phyloP scores from a whole-genome alignment of 768 basidiomycete genomes.

The Boletus pseudopeckii region DNA sequence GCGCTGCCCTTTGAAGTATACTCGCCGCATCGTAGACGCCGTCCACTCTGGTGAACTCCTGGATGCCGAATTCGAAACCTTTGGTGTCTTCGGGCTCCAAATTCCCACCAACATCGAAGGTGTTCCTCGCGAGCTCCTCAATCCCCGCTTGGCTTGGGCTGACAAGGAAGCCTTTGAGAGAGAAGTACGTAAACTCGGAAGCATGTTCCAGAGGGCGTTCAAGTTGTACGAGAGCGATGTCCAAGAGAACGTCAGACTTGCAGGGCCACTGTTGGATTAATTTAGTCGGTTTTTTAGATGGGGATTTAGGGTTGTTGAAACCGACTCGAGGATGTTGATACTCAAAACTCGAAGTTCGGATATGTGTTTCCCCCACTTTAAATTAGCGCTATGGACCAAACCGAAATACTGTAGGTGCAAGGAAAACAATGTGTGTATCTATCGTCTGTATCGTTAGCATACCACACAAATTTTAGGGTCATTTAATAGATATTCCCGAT shows the following conservation, averaged over 20 bases:
- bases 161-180: slow-evolving; percentile 87
- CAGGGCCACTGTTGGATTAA: slow-evolving; percentile 59
- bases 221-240: slow-evolving; percentile 88
- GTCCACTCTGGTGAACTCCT: slow-evolving; percentile 92
- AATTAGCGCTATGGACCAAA: not conserved
- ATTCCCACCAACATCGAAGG: slow-evolving; percentile 82
- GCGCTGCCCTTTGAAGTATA: slow-evolving; percentile 95
- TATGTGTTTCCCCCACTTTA: not conserved
- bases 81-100: slow-evolving; percentile 76
- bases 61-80: slow-evolving; percentile 82
- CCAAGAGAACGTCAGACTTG: slow-evolving; percentile 70
- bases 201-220: slow-evolving; percentile 95
- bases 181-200: slow-evolving; percentile 82
- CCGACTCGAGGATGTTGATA: not conserved
- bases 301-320: not conserved
- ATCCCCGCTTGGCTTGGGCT: slow-evolving; percentile 84
- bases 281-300: not conserved
- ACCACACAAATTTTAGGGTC: slow-evolving; percentile 13
- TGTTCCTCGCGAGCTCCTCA: slow-evolving; percentile 87
- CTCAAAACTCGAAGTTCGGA: not conserved
- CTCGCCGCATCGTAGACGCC: slow-evolving; percentile 94
- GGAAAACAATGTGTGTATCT: not conserved
- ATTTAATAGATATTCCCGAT: slow-evolving; percentile 7
- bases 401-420: slow-evolving; percentile 1
- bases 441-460: slow-evolving; percentile 11